Evolutionary conservation across 1,284 basidiomycete genomes (phyloP).

Genomic region (Tetrapyrgos nigripes): DNA sequence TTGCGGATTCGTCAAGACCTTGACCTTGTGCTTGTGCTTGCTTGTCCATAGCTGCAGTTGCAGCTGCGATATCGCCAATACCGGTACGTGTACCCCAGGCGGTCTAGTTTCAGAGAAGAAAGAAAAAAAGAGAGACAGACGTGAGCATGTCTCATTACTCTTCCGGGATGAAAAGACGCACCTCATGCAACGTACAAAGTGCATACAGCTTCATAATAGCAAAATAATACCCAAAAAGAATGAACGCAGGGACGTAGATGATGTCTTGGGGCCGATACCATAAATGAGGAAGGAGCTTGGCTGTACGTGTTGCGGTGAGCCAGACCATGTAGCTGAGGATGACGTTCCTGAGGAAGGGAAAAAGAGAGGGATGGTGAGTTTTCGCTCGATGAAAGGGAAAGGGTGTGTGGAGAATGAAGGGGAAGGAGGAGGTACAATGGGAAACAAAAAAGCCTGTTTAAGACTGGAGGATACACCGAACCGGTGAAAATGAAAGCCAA

Average conservation of each 20-base stretch:
- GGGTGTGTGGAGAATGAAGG: no score
- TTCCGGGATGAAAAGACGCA: constrained; percentile 38
- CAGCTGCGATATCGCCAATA: constrained; percentile 81
- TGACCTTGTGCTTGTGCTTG: background rate
- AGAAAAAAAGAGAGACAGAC: background rate
- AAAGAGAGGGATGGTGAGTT: no score
- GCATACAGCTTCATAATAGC: constrained; percentile 90
- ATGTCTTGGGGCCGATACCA: constrained; percentile 87
- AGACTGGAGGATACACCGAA: no score
- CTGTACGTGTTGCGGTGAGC: constrained; percentile 83
- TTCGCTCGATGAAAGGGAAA: no score
- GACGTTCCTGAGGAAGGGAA: constrained; percentile 65
- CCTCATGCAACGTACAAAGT: constrained; percentile 82
- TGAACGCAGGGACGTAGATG: constrained; percentile 91
- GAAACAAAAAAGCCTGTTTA: no score
- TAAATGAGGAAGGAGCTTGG: constrained; percentile 88
- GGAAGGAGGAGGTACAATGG: no score
- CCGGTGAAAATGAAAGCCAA: no score
- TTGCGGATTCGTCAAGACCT: no score
- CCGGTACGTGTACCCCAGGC: constrained; percentile 92
- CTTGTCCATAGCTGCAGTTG: constrained; percentile 66
- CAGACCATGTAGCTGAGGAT: constrained; percentile 78
- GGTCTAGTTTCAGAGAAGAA: constrained; percentile 51
- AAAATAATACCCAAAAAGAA: constrained; percentile 89
- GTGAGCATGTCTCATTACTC: constrained; percentile 6